phyloP scores from a whole-genome alignment of 345 rosid genomes.

The Lumnitzera littorea region DNA sequence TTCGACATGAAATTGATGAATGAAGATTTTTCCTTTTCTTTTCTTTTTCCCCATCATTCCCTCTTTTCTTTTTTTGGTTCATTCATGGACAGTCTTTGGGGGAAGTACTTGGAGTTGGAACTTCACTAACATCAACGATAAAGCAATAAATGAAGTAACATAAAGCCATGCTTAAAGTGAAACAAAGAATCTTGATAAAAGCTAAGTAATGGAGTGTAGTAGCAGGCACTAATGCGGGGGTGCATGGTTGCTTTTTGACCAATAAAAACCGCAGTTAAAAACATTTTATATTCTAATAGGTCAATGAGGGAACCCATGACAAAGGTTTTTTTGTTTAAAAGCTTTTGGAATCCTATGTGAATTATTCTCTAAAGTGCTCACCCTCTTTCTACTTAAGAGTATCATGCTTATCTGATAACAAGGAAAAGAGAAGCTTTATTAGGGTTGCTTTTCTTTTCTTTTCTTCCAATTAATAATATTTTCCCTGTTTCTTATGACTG shows the following conservation, averaged over 20 bases:
- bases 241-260: slow-evolving; percentile 62
- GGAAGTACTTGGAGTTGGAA: slow-evolving; percentile 10
- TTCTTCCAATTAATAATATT: background rate
- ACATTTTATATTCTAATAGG: slow-evolving; percentile 19
- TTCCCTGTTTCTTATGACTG: too few relatives aligned
- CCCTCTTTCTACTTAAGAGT: slow-evolving; percentile 1
- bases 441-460: background rate
- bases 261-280: slow-evolving; percentile 11
- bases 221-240: slow-evolving; percentile 62
- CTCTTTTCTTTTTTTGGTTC: slow-evolving; percentile 10
- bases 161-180: slow-evolving; percentile 49
- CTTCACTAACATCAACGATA: slow-evolving; percentile 56
- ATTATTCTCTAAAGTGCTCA: slow-evolving; percentile 10
- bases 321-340: slow-evolving; percentile 24
- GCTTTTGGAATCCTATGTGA: slow-evolving; percentile 54
- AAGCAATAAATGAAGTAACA: slow-evolving; percentile 47
- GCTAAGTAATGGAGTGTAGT: slow-evolving; percentile 69
- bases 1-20: too few relatives aligned
- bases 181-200: slow-evolving; percentile 75
- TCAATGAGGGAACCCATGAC: slow-evolving; percentile 46
- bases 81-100: background rate
- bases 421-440: background rate
- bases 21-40: too few relatives aligned
- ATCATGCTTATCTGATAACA: background rate
- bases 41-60: too few relatives aligned